phyloP scores from a whole-genome alignment of 108 stramenopile species.

The Asterionellopsis glacialis region DNA sequence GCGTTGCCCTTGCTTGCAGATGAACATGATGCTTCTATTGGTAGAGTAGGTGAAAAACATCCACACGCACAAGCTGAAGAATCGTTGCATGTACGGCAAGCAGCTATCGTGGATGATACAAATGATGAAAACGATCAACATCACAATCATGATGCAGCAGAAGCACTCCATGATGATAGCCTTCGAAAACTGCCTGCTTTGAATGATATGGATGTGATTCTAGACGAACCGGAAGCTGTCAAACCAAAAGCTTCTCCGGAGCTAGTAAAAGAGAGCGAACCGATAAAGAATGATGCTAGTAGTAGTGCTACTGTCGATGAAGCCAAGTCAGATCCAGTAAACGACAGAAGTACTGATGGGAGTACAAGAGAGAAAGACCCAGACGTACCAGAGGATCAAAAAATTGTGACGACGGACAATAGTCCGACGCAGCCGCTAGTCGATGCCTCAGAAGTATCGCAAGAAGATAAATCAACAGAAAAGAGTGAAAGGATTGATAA shows the following conservation, averaged over 20 bases:
- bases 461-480: constrained; percentile 6
- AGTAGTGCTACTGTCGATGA: too few relatives aligned
- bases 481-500: constrained; percentile 2
- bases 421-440: neutral
- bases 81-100: neutral
- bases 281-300: too few relatives aligned
- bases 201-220: too few relatives aligned
- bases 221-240: too few relatives aligned
- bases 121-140: constrained; percentile 7
- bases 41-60: neutral
- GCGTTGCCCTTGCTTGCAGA: constrained; percentile 31
- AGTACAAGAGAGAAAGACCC: constrained; percentile 6
- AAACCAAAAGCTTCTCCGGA: too few relatives aligned
- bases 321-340: neutral
- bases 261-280: too few relatives aligned
- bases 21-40: constrained; percentile 5
- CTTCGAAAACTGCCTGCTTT: neutral
- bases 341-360: neutral
- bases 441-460: constrained; percentile 1
- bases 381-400: neutral
- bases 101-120: neutral
- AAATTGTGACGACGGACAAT: neutral
- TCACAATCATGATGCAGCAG: constrained; percentile 10
- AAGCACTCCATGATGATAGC: constrained; percentile 17
- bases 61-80: neutral